Evolutionary conservation across 306 rosid genomes (phyloP), one percentile per base, ranked within the genome.

Genomic region (Ceratonia siliqua): DNA sequence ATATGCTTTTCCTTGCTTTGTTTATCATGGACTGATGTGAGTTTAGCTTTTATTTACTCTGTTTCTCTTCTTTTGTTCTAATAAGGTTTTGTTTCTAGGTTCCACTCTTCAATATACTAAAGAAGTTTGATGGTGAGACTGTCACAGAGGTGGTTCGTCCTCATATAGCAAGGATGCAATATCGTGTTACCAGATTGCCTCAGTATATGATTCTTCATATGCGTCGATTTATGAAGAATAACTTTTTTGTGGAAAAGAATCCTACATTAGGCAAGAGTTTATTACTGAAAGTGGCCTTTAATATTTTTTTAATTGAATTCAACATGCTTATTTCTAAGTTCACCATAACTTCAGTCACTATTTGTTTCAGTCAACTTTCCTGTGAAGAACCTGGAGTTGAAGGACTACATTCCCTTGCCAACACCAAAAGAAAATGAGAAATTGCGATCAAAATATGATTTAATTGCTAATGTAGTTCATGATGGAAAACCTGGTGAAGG

Each of bases 401-500:
- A 90, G 87, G 97, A 94, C 79, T 94, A 94, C 89, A 92, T 92
- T 55, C 97, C 97, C 69, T 85, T 92, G 87, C 87, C 97, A 67
- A 76, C 93, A 24, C 88, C 96, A 2, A 90, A 86, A 55, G 97
- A 85, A 75, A 88, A 82, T 22, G 88, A 87, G 83, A 94, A 77
- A 77, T 42, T 88, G 72, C 88, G 89, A 55, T 78, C 98, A 14
- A 92, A 94, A 83, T 92, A 92, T 67, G 96, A 94, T 89, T 81
- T 94, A 75, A 92, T 94, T 38, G 97, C 92, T 52, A 92, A 92
- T 85, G 77, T 92, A 52, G 97, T 92, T 73, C 99, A 94, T 78
- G 99, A 94, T 12, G 99, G 97, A 18, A 92, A 94, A 79, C 99
- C 95, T 24, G 87, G 90, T 15, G 95, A 94, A 84, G 99, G 99